Percentiles rank a stretch among this genome's conserved stretches.
Evolutionary conservation across 257 asterid genomes (phyloP).

Genomic region (Scutellaria galericulata): DNA sequence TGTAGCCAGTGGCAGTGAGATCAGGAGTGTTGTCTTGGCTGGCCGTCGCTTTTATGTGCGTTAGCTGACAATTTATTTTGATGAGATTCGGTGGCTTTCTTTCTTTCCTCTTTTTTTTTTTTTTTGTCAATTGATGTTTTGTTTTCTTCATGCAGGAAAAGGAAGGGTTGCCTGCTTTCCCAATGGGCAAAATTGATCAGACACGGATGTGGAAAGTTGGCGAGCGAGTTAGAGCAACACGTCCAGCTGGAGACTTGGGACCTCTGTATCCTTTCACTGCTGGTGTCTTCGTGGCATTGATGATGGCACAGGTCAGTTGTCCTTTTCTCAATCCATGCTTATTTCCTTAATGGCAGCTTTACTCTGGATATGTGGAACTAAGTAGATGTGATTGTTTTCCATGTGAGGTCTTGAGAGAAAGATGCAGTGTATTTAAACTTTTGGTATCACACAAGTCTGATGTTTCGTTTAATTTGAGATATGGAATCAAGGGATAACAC

Average conservation of each 20-base stretch:
- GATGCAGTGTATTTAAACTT: not conserved
- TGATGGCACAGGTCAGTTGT: conserved; percentile 84
- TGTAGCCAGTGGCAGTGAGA: conserved; percentile 93
- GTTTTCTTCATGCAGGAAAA: conserved; percentile 61
- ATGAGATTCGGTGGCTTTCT: not conserved
- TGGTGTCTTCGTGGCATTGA: conserved; percentile 88
- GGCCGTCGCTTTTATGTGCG: conserved; percentile 94
- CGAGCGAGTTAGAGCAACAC: conserved; percentile 72
- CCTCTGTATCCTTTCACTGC: conserved; percentile 92
- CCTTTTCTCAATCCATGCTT: not conserved
- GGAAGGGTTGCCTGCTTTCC: conserved; percentile 91
- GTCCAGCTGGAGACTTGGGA: conserved; percentile 86
- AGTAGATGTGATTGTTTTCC: not conserved
- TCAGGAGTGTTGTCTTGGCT: conserved; percentile 93
- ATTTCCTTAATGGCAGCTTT: not conserved
- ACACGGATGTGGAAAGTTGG: conserved; percentile 96
- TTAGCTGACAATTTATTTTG: not conserved
- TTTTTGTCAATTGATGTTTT: not conserved
- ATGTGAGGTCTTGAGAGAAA: not conserved
- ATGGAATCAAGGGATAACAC: not conserved
- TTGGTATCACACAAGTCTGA: not conserved
- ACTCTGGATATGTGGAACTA: not conserved
- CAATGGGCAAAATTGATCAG: conserved; percentile 94
- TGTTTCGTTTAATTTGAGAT: not conserved
- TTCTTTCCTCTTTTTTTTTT: not conserved